Evolutionary conservation across 1,284 basidiomycete species (phyloP).

Genomic region (Omphalotus olearius): DNA sequence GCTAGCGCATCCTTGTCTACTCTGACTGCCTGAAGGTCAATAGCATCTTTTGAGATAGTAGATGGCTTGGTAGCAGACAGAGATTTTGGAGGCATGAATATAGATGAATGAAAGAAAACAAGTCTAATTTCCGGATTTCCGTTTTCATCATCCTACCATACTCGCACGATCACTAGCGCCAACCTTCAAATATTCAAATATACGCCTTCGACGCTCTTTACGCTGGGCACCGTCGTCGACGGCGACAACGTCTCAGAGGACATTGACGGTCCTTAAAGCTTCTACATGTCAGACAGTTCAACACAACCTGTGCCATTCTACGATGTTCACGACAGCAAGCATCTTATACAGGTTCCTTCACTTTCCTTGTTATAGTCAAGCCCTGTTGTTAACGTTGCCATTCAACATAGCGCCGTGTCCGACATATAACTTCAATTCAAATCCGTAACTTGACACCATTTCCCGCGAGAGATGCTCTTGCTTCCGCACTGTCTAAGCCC

Average conservation of each 20-base stretch:
- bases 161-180: too few species aligned
- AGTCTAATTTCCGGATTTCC: not conserved
- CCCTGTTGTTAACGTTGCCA: not conserved
- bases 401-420: constrained; percentile 56
- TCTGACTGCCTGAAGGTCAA: constrained; percentile 9
- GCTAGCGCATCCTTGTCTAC: constrained; percentile 29
- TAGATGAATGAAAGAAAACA: not conserved
- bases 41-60: not conserved
- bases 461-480: constrained; percentile 70
- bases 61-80: constrained; percentile 4
- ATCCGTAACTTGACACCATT: constrained; percentile 80
- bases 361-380: not conserved
- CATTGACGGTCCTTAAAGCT: not conserved
- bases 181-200: too few species aligned
- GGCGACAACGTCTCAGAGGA: not conserved
- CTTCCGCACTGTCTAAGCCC: constrained; percentile 66
- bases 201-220: too few species aligned
- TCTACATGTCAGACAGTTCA: not conserved
- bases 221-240: too few species aligned
- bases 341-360: constrained; percentile 6
- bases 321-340: constrained; percentile 1
- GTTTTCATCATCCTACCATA: too few species aligned
- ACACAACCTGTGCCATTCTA: constrained; percentile 6
- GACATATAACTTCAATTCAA: constrained; percentile 71
- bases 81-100: constrained; percentile 4